Evolutionary conservation across 257 asterid genomes (phyloP), one percentile per base, ranked within the genome.

Genomic region (Pogostemon cablin): DNA sequence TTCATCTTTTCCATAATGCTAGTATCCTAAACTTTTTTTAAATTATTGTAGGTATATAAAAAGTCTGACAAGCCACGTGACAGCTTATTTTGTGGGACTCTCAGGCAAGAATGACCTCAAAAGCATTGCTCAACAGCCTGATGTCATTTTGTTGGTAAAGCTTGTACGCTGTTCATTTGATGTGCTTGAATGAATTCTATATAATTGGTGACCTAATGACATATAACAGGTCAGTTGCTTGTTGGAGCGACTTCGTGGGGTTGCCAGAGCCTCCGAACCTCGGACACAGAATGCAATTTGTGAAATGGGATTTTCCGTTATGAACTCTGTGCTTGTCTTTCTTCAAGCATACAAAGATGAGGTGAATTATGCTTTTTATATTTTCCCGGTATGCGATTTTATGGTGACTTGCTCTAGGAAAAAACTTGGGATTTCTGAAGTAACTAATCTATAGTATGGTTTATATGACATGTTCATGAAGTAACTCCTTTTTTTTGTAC

Each of bases 181-280:
- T 74, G 5, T 63, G 61, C 49, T 38, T 32, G 11, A 40, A 73
- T 56, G 25, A 10, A 39, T 53, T 50, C 44, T 52, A 53, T 54
- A 46, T 65, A 39, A 48, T 61, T 74, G 58, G 64, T 69, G 65
- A 62, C 68, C 68, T 49, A 71, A 69, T 74, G 71, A 63, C 72
- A 65, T 67, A 63, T 76, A 50, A 68, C 67, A 93, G 98, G 98
- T 91, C 58, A 84, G 91, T 81, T 91, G 96, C 84, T 83, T 86
- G 83, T 83, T 89, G 80, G 99, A 93, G 83, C 89, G 99, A 73
- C 97, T 93, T 79, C 96, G 99, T 60, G 99, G 99, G 65, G 95
- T 90, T 83, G 91, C 99, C 74, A 84, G 86, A 77, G 96, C 96
- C 56, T 81, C 97, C 39, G 97, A 93, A 84, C 91, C 99, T 81